These are phyloP conservation scores for Draba incana DNA, from an alignment of 345 rosid species.

Conservation along the genomic window DNA sequence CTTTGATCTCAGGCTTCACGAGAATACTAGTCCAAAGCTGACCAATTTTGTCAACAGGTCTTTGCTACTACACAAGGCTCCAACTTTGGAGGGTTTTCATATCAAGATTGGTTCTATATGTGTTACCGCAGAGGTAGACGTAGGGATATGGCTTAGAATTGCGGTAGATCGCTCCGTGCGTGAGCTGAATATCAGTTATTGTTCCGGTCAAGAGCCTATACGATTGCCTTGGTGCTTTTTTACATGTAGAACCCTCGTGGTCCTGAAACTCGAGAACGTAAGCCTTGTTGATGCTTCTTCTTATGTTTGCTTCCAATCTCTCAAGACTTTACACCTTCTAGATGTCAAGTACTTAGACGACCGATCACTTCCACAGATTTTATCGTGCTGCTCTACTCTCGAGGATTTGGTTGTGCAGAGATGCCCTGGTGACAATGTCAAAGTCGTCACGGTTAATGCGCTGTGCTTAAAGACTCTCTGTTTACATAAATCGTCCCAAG, in stretches of 20 bases:
- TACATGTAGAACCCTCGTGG: constrained; percentile 24
- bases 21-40: neutral
- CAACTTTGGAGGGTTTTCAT: constrained; percentile 7
- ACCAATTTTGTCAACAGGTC: constrained; percentile 38
- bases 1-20: constrained; percentile 32
- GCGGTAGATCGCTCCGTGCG: constrained; percentile 33
- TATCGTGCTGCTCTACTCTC: constrained; percentile 24
- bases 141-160: constrained; percentile 31
- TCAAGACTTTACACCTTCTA: constrained; percentile 39
- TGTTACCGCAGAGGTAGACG: constrained; percentile 2
- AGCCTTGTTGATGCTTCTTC: constrained; percentile 32
- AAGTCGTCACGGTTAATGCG: constrained; percentile 15
- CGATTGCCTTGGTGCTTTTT: constrained; percentile 34
- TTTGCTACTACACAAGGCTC: constrained; percentile 37
- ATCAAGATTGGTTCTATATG: constrained; percentile 32
- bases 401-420: constrained; percentile 43
- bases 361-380: constrained; percentile 28
- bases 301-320: constrained; percentile 14
- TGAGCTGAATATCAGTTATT: constrained; percentile 31
- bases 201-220: constrained; percentile 27
- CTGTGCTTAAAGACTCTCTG: constrained; percentile 13
- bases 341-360: constrained; percentile 38
- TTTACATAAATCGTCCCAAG: constrained; percentile 32
- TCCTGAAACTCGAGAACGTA: constrained; percentile 26
- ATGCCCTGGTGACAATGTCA: constrained; percentile 37